Conservation (phyloP, 129 eudicot genomes). For the Centella asiatica region DNA sequence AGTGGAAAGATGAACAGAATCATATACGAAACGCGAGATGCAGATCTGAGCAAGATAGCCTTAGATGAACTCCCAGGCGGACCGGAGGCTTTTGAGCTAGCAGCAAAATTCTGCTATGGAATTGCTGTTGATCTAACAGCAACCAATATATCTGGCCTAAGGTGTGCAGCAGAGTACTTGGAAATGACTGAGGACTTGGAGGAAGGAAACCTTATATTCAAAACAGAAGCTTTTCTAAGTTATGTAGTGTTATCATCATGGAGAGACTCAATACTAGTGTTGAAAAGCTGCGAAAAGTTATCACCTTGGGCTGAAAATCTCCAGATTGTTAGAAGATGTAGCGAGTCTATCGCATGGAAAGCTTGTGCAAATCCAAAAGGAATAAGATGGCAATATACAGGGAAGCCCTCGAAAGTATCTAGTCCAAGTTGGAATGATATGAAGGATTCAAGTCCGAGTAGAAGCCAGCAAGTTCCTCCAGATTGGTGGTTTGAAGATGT, state of each 20-base stretch:
- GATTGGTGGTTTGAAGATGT: conserved; percentile 97
- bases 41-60: conserved; percentile 38
- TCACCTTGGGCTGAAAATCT: conserved; percentile 95
- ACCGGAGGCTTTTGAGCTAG: conserved; percentile 66
- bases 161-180: conserved; percentile 85
- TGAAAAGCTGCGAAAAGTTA: conserved; percentile 65
- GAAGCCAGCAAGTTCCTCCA: conserved; percentile 56
- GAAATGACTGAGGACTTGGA: conserved; percentile 98
- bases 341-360: conserved; percentile 87
- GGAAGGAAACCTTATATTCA: conserved; percentile 83
- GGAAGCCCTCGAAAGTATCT: conserved; percentile 48
- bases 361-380: conserved; percentile 81
- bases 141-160: conserved; percentile 53
- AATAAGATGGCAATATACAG: conserved; percentile 78
- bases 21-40: conserved; percentile 51
- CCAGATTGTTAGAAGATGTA: conserved; percentile 81
- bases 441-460: conserved; percentile 65
- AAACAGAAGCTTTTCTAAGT: conserved; percentile 84
- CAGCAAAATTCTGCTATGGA: conserved; percentile 92
- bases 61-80: conserved; percentile 86
- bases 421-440: conserved; percentile 76
- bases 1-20: conserved; percentile 78
- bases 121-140: conserved; percentile 70
- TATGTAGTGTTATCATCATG: conserved; percentile 78
- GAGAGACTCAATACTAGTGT: conserved; percentile 77